Evolutionary conservation across 2,329 filamentous ascomycete species (phyloP), one percentile per base, ranked within the genome.

Genomic region (Arthrinium puccinioides): DNA sequence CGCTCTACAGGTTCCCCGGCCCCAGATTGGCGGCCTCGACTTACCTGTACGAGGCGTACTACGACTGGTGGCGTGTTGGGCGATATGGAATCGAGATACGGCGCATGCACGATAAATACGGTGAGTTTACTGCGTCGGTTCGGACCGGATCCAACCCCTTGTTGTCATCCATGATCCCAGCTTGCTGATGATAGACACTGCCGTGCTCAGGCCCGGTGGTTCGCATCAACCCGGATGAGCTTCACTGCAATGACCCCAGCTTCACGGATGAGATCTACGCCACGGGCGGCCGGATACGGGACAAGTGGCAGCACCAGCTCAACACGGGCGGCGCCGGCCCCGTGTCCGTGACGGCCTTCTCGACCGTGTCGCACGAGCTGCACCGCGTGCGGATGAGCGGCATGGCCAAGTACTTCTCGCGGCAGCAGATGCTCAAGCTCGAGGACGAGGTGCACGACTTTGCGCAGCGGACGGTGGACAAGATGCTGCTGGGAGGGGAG

Each of bases 391-490:
- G 35, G 4, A 32, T 21, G 31, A 6, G 31, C 7, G 13, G 19
- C 31, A 10, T 60, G 21, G 45, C 44, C 37, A 51, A 49, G 26
- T 59, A 56, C 47, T 60, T 61, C 40, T 58, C 55, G 1, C 50
- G 49, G 16, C 30, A 32, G 19, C 52, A 53, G 41, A 52, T 60
- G 28, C 31, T 48, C 3, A 44, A 45, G 51, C 52, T 60, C n/a
- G 57, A 61, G 41, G 40, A 43, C 4, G 48, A 54, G 15, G 40
- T 60, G 3, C 45, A 53, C 24, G 42, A 33, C 4, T 35, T 53
- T 13, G 49, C 47, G 3, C 51, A 55, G 41, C 46, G 40, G 6
- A 46, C 54, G 1, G 56, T 53, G 39, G 47, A 57, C 42, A 57
- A 58, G 42, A 40, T 60, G 14, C 39, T 50, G 4, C 42, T 30